A percentile compares a stretch with the other conserved stretches of the same genome.
Conservation (phyloP, 495 filamentous ascomycete species). For the Xylaria nigripes region DNA sequence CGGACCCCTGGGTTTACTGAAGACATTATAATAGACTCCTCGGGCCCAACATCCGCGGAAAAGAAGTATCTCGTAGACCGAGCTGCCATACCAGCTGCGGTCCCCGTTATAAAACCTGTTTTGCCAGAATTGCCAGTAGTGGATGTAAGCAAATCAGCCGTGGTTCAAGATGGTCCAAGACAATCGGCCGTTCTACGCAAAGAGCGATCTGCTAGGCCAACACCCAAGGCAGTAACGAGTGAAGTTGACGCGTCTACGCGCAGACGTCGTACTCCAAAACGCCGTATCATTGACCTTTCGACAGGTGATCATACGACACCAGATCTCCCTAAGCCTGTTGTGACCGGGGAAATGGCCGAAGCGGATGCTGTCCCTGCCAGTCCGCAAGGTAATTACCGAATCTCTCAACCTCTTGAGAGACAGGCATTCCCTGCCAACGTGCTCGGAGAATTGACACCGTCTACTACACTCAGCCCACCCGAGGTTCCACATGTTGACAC, state of each 20-base stretch:
- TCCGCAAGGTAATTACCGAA: slow-evolving; percentile 34
- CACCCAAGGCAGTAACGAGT: slow-evolving; percentile 35
- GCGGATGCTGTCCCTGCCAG: slow-evolving; percentile 3
- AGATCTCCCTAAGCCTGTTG: slow-evolving; percentile 13
- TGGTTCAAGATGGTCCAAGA: slow-evolving; percentile 41
- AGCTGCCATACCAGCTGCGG: slow-evolving; percentile 59
- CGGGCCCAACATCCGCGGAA: slow-evolving; percentile 72
- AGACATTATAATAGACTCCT: slow-evolving; percentile 82
- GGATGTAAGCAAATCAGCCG: slow-evolving; percentile 55
- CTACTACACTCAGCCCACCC: slow-evolving; percentile 22
- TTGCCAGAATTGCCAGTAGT: slow-evolving; percentile 51
- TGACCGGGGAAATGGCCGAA: slow-evolving; percentile 1
- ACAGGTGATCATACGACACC: slow-evolving; percentile 45
- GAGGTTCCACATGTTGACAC: slow-evolving; percentile 43
- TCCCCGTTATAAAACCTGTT: slow-evolving; percentile 65
- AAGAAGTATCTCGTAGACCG: slow-evolving; percentile 78
- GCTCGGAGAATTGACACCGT: slow-evolving; percentile 24
- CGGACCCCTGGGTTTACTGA: slow-evolving; percentile 83
- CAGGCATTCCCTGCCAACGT: slow-evolving; percentile 15
- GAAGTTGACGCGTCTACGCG: slow-evolving; percentile 46
- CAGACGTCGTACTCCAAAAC: slow-evolving; percentile 49
- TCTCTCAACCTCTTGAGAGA: slow-evolving; percentile 33
- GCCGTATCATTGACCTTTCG: slow-evolving; percentile 78
- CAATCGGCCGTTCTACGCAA: slow-evolving; percentile 45
- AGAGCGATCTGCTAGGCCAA: slow-evolving; percentile 34